Evolutionary conservation across 331 rosid species (phyloP).

Genomic region (Stylosanthes scabra): DNA sequence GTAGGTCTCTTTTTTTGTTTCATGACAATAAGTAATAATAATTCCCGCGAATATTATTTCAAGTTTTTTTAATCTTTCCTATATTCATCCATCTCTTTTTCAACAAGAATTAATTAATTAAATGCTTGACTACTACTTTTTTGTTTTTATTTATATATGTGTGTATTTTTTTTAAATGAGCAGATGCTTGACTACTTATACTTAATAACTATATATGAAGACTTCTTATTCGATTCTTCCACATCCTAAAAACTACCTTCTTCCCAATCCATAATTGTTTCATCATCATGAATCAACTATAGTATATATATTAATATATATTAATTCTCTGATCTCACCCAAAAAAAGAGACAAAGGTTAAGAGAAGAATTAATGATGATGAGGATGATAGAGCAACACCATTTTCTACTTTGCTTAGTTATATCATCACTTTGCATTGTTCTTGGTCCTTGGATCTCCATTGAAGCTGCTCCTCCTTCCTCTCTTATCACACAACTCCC

Average conservation of each 20-base stretch:
- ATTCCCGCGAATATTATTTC: too few species aligned
- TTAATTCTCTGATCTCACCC: neutral
- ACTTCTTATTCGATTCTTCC: neutral
- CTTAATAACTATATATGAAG: neutral
- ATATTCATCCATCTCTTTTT: neutral
- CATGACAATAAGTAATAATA: too few species aligned
- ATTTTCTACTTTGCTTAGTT: neutral
- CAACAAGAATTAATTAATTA: neutral
- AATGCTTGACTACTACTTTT: neutral
- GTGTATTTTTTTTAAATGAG: too few species aligned
- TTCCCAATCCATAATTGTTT: neutral
- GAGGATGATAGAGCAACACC: constrained; percentile 15
- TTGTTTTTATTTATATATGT: too few species aligned
- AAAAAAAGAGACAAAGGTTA: neutral
- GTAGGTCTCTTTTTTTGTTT: too few species aligned
- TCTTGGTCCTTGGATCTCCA: constrained; percentile 31
- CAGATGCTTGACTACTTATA: neutral
- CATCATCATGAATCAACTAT: neutral
- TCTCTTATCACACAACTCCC: constrained; percentile 69
- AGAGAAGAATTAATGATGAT: neutral
- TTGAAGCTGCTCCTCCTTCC: constrained; percentile 39
- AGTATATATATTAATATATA: too few species aligned
- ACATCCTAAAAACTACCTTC: neutral
- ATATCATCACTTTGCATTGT: constrained; percentile 23
- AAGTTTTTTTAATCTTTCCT: too few species aligned